Evolutionary conservation across 371 early-diverging fungal species (phyloP).

Genomic region (Syncephalastrum sp.): DNA sequence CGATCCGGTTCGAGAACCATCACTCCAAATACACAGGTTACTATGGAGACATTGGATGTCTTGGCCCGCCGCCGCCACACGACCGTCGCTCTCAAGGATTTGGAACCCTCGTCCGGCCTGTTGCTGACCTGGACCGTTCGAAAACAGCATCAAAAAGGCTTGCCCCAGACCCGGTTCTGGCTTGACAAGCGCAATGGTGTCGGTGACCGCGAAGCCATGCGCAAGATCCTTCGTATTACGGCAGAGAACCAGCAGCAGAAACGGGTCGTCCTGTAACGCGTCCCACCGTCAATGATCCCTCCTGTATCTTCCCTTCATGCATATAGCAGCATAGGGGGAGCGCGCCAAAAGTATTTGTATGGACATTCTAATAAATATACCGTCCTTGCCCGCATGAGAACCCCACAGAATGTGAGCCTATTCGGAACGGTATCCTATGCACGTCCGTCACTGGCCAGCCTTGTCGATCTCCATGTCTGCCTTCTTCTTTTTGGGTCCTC

Average conservation of each 20-base stretch:
- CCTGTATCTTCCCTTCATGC: too few species aligned
- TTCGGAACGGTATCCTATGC: too few species aligned
- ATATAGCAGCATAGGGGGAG: not conserved
- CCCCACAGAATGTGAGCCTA: too few species aligned
- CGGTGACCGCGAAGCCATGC: conserved; percentile 38
- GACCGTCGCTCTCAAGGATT: conserved; percentile 31
- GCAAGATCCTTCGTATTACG: conserved; percentile 34
- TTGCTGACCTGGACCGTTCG: conserved; percentile 41
- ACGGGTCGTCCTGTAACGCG: conserved; percentile 9
- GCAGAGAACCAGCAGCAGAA: conserved; percentile 27
- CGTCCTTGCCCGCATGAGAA: too few species aligned
- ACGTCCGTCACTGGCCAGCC: too few species aligned
- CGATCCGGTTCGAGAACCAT: conserved; percentile 20
- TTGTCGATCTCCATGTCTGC: too few species aligned
- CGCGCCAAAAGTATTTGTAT: not conserved
- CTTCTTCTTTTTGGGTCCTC: too few species aligned
- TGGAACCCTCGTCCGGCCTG: conserved; percentile 22
- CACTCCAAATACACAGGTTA: conserved; percentile 38
- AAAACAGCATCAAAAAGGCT: conserved; percentile 11
- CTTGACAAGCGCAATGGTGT: conserved; percentile 37
- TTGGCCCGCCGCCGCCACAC: conserved; percentile 30
- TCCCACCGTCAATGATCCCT: too few species aligned
- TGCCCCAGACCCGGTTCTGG: conserved; percentile 43
- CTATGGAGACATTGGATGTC: conserved; percentile 43
- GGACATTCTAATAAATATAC: too few species aligned